Evolutionary conservation across 257 asterid species (phyloP).

Genomic region (Marsdenia floribunda): DNA sequence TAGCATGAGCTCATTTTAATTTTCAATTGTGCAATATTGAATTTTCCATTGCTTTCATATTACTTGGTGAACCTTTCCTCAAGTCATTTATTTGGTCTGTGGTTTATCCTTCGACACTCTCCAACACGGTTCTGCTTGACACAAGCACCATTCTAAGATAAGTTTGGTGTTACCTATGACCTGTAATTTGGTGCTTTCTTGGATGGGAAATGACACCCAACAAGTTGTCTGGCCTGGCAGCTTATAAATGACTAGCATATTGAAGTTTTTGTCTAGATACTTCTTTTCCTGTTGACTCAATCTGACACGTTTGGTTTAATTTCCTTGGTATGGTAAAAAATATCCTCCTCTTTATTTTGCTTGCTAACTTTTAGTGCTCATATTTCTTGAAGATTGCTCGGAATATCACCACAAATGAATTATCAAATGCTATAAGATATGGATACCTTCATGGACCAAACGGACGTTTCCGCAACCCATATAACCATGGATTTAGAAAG

Average conservation of each 20-base stretch:
- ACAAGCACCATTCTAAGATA: too few species aligned
- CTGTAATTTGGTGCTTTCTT: not conserved
- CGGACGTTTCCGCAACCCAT: conserved; percentile 85
- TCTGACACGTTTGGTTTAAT: not conserved
- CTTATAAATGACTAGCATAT: not conserved
- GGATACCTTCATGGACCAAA: conserved; percentile 93
- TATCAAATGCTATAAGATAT: conserved; percentile 73
- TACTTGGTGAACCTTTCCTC: not conserved
- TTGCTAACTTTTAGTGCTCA: not conserved
- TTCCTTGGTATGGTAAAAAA: not conserved
- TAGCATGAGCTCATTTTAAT: not conserved
- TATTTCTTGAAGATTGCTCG: conserved; percentile 58
- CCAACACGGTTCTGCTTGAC: too few species aligned
- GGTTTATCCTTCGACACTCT: not conserved
- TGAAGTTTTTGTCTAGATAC: not conserved
- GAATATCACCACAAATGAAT: conserved; percentile 87
- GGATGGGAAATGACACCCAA: not conserved
- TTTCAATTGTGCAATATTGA: too few species aligned
- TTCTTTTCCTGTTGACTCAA: not conserved
- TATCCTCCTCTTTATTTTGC: not conserved
- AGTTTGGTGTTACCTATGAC: too few species aligned
- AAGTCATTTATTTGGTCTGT: not conserved
- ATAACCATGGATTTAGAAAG: conserved; percentile 86
- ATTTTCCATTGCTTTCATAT: not conserved
- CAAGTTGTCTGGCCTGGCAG: too few species aligned